Evolutionary conservation across 2,329 filamentous ascomycete genomes (phyloP).

Genomic region (Paradendryphiella salina): DNA sequence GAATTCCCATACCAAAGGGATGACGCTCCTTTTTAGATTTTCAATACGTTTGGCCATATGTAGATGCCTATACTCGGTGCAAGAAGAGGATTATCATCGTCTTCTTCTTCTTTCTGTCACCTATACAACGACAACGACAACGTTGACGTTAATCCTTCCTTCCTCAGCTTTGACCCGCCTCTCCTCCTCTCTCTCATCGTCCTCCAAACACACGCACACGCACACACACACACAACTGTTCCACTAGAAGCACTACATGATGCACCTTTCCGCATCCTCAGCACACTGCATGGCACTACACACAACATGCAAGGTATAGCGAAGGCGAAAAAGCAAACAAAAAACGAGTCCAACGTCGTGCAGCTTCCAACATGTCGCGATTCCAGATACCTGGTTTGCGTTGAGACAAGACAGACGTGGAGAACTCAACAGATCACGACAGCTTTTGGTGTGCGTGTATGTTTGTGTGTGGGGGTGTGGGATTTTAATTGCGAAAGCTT

Average conservation of each 20-base stretch:
- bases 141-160: background rate
- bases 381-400: background rate
- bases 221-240: no score
- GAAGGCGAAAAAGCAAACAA: background rate
- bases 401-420: no score
- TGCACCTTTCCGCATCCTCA: no score
- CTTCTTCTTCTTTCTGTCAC: background rate
- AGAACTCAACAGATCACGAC: constrained; percentile 12
- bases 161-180: background rate
- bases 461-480: background rate
- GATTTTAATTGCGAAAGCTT: background rate
- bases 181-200: background rate
- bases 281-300: background rate
- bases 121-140: background rate
- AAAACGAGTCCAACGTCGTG: background rate
- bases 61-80: no score
- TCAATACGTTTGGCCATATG: no score
- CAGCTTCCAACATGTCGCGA: constrained; percentile 1
- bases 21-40: no score
- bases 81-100: no score
- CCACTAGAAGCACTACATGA: no score
- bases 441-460: background rate
- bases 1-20: no score
- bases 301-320: constrained; percentile 2
- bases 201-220: background rate